Evolutionary conservation across 176 grass and related monocot genomes (phyloP).

Genomic region (Musa acuminata): DNA sequence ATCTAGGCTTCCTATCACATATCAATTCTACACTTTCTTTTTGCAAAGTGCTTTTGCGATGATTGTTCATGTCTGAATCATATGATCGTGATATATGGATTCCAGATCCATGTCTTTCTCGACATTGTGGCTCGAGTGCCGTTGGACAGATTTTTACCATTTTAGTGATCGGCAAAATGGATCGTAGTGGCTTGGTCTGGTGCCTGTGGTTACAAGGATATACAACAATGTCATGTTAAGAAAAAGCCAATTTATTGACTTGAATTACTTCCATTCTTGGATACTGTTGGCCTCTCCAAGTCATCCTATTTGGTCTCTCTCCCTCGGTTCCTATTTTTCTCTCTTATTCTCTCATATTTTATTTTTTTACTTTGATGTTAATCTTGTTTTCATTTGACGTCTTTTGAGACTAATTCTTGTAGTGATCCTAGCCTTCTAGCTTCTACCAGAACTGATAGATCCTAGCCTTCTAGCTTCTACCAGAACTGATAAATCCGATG

Average conservation of each 20-base stretch:
- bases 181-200: not conserved
- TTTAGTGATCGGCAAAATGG: not conserved
- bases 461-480: not conserved
- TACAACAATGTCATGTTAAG: not conserved
- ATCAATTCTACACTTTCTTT: not conserved
- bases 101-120: not conserved
- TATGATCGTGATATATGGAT: not conserved
- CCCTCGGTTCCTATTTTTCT: not conserved
- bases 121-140: not conserved
- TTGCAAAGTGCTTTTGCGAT: not conserved
- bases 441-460: too few relatives aligned
- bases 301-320: not conserved
- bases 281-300: too few relatives aligned
- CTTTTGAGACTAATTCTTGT: not conserved
- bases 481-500: not conserved
- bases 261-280: not conserved
- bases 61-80: not conserved
- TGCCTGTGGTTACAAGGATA: not conserved
- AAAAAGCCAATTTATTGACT: not conserved
- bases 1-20: too few relatives aligned
- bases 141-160: not conserved
- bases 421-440: not conserved
- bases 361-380: not conserved
- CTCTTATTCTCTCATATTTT: not conserved
- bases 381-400: not conserved